A percentile compares a stretch with the other conserved stretches of the same genome.
Evolutionary conservation across 352 stramenopile species (phyloP).

Genomic region (Globisporangium megalacanthum): DNA sequence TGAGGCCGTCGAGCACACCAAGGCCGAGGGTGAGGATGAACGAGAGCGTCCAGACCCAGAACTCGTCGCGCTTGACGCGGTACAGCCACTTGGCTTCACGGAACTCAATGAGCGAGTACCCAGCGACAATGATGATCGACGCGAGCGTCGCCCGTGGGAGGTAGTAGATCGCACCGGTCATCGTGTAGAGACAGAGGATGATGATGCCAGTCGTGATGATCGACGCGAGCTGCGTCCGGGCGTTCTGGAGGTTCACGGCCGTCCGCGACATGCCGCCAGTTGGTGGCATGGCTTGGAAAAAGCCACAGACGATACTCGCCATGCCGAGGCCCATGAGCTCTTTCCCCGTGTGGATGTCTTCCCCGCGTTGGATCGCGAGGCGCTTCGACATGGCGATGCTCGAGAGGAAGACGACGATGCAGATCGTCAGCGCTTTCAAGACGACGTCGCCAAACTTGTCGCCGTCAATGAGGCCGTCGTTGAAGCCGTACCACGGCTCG

Average conservation of each 20-base stretch:
- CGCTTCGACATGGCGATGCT: slow-evolving; percentile 87
- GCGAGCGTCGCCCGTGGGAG: slow-evolving; percentile 84
- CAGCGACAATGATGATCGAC: slow-evolving; percentile 87
- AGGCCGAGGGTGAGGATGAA: slow-evolving; percentile 43
- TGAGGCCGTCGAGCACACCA: slow-evolving; percentile 40
- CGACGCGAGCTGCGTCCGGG: slow-evolving; percentile 80
- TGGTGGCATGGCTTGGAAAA: slow-evolving; percentile 89
- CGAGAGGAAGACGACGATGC: slow-evolving; percentile 91
- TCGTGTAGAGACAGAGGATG: slow-evolving; percentile 44
- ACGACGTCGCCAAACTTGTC: slow-evolving; percentile 24
- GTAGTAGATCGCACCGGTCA: slow-evolving; percentile 87
- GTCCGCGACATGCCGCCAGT: slow-evolving; percentile 87
- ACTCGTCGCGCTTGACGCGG: slow-evolving; percentile 43
- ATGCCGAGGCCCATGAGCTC: slow-evolving; percentile 90
- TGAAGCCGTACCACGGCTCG: slow-evolving; percentile 46
- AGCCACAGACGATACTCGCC: slow-evolving; percentile 80
- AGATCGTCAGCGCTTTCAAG: slow-evolving; percentile 68
- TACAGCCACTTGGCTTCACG: slow-evolving; percentile 83
- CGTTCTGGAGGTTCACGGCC: slow-evolving; percentile 89
- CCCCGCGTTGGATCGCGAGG: slow-evolving; percentile 73
- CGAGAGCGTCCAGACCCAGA: slow-evolving; percentile 53
- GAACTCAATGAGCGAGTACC: slow-evolving; percentile 85
- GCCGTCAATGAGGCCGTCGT: slow-evolving; percentile 16
- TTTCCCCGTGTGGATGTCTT: slow-evolving; percentile 76
- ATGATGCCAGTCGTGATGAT: slow-evolving; percentile 88